Conservation (phyloP, 2,329 filamentous ascomycete genomes). For the Fusarium sp. region DNA sequence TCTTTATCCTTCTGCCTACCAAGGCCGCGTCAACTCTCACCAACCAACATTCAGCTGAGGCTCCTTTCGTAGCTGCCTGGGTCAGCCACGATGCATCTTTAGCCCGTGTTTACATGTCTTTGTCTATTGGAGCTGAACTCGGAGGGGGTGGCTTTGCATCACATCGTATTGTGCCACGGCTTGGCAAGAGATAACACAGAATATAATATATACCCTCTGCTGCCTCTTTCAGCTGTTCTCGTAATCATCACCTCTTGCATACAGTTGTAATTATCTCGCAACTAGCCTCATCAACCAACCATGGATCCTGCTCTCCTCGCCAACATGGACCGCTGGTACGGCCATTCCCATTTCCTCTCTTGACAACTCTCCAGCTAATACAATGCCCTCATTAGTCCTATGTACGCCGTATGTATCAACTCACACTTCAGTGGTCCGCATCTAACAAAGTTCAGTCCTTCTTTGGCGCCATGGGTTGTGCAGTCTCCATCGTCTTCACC, state of each 20-base stretch:
- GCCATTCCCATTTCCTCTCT: neutral
- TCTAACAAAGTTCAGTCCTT: constrained; percentile 48
- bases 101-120: constrained; percentile 1
- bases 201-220: constrained; percentile 1
- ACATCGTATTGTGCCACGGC: neutral
- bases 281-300: constrained; percentile 1
- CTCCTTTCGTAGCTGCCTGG: constrained; percentile 16
- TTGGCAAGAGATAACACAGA: neutral
- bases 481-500: constrained; percentile 63
- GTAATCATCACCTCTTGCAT: neutral
- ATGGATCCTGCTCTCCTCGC: constrained; percentile 49
- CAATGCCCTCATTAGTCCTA: constrained; percentile 48
- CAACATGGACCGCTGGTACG: constrained; percentile 53
- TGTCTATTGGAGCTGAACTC: neutral
- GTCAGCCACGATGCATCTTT: neutral
- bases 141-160: neutral
- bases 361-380: neutral
- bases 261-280: neutral
- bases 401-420: constrained; percentile 56
- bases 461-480: constrained; percentile 57
- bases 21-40: neutral
- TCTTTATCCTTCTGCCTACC: constrained; percentile 49
- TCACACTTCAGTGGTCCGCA: neutral
- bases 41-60: neutral
- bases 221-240: neutral